Evolutionary conservation across 495 filamentous ascomycete species (phyloP), one percentile per base, ranked within the genome.

Genomic region (Trichodelitschia bisporula): DNA sequence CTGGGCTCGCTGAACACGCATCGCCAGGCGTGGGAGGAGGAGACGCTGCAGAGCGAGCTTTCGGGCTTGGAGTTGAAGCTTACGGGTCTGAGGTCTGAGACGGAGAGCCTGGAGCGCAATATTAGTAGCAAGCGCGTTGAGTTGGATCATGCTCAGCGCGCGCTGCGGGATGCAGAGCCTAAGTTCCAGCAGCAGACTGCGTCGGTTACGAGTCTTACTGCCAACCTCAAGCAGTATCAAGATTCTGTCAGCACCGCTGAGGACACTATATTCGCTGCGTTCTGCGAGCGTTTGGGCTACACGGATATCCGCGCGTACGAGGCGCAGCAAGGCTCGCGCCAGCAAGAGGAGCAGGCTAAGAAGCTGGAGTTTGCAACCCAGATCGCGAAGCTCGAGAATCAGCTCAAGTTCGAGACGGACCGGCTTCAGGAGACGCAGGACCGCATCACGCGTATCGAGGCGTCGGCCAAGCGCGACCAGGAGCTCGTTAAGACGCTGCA

Each of bases 221-320:
- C 58, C 18, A 63, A 60, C 4, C 69, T 93, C 4, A 52, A 66
- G 18, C 59, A 65, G 36, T 70, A 74, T 24, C 64, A 77, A 43
- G 61, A 64, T n/a, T 64, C 72, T n/a, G 78, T 93, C 31, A 66
- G 72, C 31, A 58, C 62, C 25, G 77, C 90, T 11, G 77, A 92
- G 45, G 84, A 99, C 47, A 67, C 83, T 39, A 64, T 99, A 14
- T 95, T 90, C 47, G 59, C 59, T 15, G 61, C 62, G 14, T 99
- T 95, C 56, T 95, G 89, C 56, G 64, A 69, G 42, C 68, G 77
- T 18, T 60, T 92, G 12, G 77, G 79, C 0, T 95, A 86, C 47
- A 61, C 70, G 13, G 72, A 80, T 41, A 91, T 99, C 38, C 77
- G 84, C 14, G 72, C 73, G 20, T 99, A 95, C 42, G 79, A 93